Evolutionary conservation across 768 basidiomycete species (phyloP).

Genomic region (Scleroderma bovista): DNA sequence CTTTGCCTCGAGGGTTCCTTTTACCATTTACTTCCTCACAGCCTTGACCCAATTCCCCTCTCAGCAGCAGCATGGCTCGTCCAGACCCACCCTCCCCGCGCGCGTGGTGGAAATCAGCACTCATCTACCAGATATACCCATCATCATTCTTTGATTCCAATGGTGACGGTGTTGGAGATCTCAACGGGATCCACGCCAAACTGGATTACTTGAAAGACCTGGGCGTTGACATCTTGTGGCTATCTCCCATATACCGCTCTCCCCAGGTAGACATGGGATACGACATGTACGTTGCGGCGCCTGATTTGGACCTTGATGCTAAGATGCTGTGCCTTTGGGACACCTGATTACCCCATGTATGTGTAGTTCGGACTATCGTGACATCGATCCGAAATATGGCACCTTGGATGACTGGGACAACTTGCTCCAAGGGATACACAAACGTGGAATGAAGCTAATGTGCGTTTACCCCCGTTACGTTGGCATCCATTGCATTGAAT

Average conservation of each 20-base stretch:
- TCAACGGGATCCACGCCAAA: slow-evolving; percentile 58
- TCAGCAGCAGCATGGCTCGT: slow-evolving; percentile 5
- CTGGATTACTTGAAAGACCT: slow-evolving; percentile 65
- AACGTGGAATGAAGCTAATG: slow-evolving; percentile 67
- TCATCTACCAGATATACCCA: slow-evolving; percentile 68
- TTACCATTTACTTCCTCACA: slow-evolving; percentile 11
- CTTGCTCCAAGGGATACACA: slow-evolving; percentile 45
- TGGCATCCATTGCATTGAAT: slow-evolving; percentile 5
- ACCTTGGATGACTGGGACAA: slow-evolving; percentile 53
- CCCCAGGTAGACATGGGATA: slow-evolving; percentile 69
- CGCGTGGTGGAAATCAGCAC: slow-evolving; percentile 54
- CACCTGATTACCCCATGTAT: neutral
- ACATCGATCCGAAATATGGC: slow-evolving; percentile 58
- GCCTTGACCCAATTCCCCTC: slow-evolving; percentile 3
- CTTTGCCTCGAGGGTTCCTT: neutral
- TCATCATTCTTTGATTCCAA: slow-evolving; percentile 69
- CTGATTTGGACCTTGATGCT: neutral
- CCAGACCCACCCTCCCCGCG: slow-evolving; percentile 19
- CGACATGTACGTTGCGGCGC: slow-evolving; percentile 41
- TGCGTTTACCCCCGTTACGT: slow-evolving; percentile 27
- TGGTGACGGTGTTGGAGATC: slow-evolving; percentile 64
- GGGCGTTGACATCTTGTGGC: slow-evolving; percentile 62
- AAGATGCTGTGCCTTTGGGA: neutral
- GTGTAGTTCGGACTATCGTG: slow-evolving; percentile 52
- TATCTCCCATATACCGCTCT: slow-evolving; percentile 50